Percentiles rank a stretch among this genome's conserved stretches.
Conservation (phyloP, 2,329 filamentous ascomycete genomes). For the Didymella pomorum region DNA sequence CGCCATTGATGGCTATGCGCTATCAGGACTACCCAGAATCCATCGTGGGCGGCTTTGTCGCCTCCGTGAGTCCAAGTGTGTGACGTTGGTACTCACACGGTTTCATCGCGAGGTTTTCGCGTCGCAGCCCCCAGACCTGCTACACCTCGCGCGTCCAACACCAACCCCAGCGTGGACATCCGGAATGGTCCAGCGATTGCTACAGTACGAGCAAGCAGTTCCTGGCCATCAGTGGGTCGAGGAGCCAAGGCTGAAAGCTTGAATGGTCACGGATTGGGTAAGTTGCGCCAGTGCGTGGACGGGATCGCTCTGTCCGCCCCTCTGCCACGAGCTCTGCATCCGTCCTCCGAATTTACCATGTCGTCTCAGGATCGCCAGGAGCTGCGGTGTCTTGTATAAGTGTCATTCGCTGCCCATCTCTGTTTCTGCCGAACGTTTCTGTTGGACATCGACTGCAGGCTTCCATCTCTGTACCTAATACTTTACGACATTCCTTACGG, state of each 20-base stretch:
- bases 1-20: conserved; percentile 42
- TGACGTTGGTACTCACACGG: conserved; percentile 42
- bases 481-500: conserved; percentile 47
- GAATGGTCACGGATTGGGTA: conserved; percentile 41
- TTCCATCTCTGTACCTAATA: conserved; percentile 49
- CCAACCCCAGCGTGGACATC: conserved; percentile 34
- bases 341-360: conserved; percentile 49
- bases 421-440: conserved; percentile 50
- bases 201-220: conserved; percentile 36
- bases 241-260: conserved; percentile 45
- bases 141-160: conserved; percentile 47
- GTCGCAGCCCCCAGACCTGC: conserved; percentile 51
- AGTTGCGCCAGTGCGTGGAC: conserved; percentile 42
- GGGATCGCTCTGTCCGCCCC: conserved; percentile 43
- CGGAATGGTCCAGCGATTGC: conserved; percentile 40
- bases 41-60: conserved; percentile 38
- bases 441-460: conserved; percentile 46
- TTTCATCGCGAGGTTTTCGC: conserved; percentile 47
- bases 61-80: conserved; percentile 41
- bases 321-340: conserved; percentile 43
- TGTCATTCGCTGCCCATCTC: conserved; percentile 48
- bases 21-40: conserved; percentile 25
- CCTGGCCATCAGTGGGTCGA: conserved; percentile 42
- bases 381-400: conserved; percentile 47
- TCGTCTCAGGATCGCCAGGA: conserved; percentile 49